Conservation (phyloP, 306 rosid species). For the Sesbania bispinosa region DNA sequence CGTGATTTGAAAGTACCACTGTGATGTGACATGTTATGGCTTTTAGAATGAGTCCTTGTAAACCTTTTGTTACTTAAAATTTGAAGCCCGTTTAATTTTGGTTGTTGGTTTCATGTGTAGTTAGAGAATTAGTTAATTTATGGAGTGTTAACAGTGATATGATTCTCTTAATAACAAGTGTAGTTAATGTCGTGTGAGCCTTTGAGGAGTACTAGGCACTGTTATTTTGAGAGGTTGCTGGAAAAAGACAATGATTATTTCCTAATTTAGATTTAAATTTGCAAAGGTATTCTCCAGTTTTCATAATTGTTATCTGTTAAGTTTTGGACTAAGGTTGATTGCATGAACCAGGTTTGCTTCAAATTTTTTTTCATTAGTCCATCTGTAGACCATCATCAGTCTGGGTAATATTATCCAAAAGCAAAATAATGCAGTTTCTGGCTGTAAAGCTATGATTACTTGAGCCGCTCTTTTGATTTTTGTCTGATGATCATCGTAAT, state of each 20-base stretch:
- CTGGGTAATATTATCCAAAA: neutral
- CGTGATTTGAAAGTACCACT: no score
- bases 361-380: neutral
- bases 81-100: neutral
- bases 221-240: neutral
- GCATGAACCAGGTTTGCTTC: neutral
- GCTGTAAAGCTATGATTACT: neutral
- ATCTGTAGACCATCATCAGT: neutral
- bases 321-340: neutral
- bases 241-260: neutral
- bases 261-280: neutral
- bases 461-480: neutral
- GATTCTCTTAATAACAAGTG: neutral
- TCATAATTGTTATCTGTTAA: neutral
- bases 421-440: neutral
- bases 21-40: no score
- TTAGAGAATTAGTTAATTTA: neutral
- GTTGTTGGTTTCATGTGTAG: no score
- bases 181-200: neutral
- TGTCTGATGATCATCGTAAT: neutral
- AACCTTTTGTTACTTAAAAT: no score
- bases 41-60: no score
- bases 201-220: neutral
- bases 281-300: neutral
- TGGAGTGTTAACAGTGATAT: neutral